Base-by-base conservation (phyloP, 1,139 yeast genomes). In the Magnusiomyces magnusii region DNA sequence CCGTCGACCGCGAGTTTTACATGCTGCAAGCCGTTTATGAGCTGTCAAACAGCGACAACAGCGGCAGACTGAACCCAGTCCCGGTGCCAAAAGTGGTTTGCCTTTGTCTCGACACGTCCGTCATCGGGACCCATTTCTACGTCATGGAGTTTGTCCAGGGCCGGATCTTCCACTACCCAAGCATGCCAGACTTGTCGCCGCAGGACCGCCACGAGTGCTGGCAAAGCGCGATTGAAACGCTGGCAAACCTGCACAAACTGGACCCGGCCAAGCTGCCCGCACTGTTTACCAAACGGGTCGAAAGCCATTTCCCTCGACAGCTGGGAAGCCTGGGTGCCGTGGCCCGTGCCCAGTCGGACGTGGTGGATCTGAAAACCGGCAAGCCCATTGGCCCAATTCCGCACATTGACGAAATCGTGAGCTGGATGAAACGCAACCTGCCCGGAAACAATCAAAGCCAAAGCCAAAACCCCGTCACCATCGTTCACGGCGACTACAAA, bases 81-180 rank as follows among this genome's bases (percentile, higher is more conserved):
- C 85, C 86, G 21, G 83, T 86, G 52, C 86, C 88, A 0, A 77
- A 76, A 75, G 84, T 89, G 2, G 75, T 87, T 56, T 92, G 88
- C 1, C 71, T 89, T 36, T 84, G 86, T 60, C 78, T 78, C 58
- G 78, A 78, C 54, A 89, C 88, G 2, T 71, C 73, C 21, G 82
- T 89, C 47, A 84, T 85, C 2, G 96, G 91, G 67, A 86, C 88
- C 51, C 95, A 80, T 1, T 84, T 84, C 65, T 83, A 84, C 67
- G 64, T 71, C 56, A 84, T 84, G 87, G 82, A 83, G 65, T 84
- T 80, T 65, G 76, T 84, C 21, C 75, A 80, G 41, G 89, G 88
- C 2, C 75, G 81, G 28, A 82, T 80, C 62, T 81, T 85, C 68
- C 84, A 81, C 61, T 79, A 78, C 61, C 86, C 88, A 0, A 63